Conservation (phyloP, 495 filamentous ascomycete species). For the Cryomyces antarcticus region DNA sequence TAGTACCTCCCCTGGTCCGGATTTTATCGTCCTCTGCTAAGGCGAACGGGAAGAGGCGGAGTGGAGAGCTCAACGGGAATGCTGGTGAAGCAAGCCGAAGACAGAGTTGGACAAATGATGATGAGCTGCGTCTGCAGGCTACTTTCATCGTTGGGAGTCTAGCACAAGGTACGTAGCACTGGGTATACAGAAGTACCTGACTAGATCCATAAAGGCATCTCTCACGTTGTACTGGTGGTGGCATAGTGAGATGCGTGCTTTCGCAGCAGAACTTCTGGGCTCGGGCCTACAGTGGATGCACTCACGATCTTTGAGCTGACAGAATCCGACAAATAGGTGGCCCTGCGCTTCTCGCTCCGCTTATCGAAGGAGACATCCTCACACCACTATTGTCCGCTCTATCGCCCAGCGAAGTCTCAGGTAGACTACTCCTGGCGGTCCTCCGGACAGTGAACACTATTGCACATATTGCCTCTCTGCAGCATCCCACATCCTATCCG, state of each 20-base stretch:
- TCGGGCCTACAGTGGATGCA: too few species aligned
- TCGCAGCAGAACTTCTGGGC: too few species aligned
- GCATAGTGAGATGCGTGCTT: too few species aligned
- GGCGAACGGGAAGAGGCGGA: conserved; percentile 19
- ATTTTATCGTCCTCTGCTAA: conserved; percentile 26
- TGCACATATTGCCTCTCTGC: conserved; percentile 28
- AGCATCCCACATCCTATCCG: not conserved
- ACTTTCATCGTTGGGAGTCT: conserved; percentile 65
- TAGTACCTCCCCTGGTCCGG: conserved; percentile 45
- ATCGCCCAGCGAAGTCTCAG: conserved; percentile 40
- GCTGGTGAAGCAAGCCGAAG: conserved; percentile 1
- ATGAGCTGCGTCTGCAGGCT: conserved; percentile 53
- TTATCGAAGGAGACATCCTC: conserved; percentile 45
- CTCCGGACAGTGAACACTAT: conserved; percentile 57
- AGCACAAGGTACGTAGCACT: conserved; percentile 44
- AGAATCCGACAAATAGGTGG: conserved; percentile 35
- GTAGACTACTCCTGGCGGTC: conserved; percentile 46
- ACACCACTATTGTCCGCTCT: conserved; percentile 46
- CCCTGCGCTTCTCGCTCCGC: conserved; percentile 50
- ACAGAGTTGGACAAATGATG: conserved; percentile 25
- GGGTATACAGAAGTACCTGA: too few species aligned
- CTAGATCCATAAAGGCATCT: too few species aligned
- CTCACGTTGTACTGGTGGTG: too few species aligned
- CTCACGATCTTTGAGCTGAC: too few species aligned
- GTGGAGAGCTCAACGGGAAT: conserved; percentile 18